Conservation (phyloP, 208 protist genomes). For the Wallacemonas sp. region DNA sequence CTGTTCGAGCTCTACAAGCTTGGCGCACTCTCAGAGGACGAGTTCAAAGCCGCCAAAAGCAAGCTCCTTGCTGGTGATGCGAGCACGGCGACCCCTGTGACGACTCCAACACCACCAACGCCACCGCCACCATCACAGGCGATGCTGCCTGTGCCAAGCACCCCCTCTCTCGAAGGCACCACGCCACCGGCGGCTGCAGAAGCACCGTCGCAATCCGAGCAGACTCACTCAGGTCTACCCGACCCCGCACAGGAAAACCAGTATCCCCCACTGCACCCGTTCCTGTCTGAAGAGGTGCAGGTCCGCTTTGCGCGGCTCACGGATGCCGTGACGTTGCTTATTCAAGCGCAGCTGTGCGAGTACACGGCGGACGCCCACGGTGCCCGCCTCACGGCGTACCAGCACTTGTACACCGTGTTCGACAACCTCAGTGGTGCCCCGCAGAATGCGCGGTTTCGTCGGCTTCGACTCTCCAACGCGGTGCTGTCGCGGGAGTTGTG, state of each 20-base stretch:
- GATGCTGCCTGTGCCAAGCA: not conserved
- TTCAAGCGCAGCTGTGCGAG: constrained; percentile 1
- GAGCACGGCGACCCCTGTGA: no score
- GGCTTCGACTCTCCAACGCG: constrained; percentile 43
- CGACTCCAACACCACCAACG: not conserved
- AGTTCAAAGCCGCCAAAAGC: constrained; percentile 65
- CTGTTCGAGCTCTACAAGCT: constrained; percentile 57
- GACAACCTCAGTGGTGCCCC: constrained; percentile 46
- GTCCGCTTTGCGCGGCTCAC: not conserved
- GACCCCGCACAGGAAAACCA: no score
- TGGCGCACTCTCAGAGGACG: constrained; percentile 53
- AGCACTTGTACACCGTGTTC: constrained; percentile 44
- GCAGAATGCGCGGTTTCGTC: constrained; percentile 47
- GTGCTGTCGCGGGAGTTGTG: constrained; percentile 45
- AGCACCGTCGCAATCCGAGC: not conserved
- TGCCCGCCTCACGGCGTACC: constrained; percentile 34
- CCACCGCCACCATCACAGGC: not conserved
- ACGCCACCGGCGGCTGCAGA: not conserved
- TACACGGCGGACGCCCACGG: constrained; percentile 16
- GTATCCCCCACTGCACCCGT: not conserved
- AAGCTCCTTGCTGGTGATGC: constrained; percentile 23
- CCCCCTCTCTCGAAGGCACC: not conserved
- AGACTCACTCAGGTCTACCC: no score
- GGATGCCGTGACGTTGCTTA: not conserved
- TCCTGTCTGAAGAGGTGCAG: not conserved